Conservation (phyloP, 208 protist genomes). For the Trypanosoma rangeli region DNA sequence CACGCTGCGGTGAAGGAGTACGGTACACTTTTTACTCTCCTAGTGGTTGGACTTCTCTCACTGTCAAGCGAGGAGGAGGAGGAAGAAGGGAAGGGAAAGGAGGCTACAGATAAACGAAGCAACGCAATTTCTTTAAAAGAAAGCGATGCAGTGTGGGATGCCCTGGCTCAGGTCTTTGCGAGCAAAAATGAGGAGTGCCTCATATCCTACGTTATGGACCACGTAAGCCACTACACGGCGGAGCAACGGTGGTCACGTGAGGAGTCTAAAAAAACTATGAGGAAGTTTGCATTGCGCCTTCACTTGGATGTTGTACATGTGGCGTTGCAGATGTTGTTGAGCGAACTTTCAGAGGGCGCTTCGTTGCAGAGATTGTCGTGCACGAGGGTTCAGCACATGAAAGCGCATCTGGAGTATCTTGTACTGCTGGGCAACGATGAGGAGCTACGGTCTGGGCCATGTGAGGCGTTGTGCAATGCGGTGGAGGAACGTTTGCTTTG, state of each 20-base stretch:
- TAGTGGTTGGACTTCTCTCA: constrained; percentile 9
- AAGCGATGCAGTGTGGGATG: constrained; percentile 8
- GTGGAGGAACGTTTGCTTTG: constrained; percentile 21
- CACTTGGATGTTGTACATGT: constrained; percentile 6
- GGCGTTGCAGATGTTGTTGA: constrained; percentile 11
- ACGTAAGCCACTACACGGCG: constrained; percentile 16
- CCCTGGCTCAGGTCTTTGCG: constrained; percentile 7
- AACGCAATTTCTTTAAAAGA: not conserved
- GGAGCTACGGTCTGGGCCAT: not conserved
- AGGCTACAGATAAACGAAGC: not conserved
- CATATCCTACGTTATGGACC: constrained; percentile 18
- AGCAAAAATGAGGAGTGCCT: not conserved
- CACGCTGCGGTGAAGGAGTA: constrained; percentile 13
- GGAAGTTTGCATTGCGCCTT: constrained; percentile 2
- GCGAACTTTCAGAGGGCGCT: not conserved
- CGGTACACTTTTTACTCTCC: constrained; percentile 14
- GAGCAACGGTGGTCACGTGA: constrained; percentile 18
- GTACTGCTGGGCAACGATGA: constrained; percentile 7
- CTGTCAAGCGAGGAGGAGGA: not conserved
- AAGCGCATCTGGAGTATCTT: constrained; percentile 18
- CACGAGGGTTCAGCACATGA: constrained; percentile 10
- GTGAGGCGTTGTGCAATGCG: not conserved
- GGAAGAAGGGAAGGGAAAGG: not conserved
- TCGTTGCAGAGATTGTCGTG: constrained; percentile 5
- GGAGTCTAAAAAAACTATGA: constrained; percentile 1